Conservation (phyloP, 2,329 filamentous ascomycete species). For the Aspergillus hortae region DNA sequence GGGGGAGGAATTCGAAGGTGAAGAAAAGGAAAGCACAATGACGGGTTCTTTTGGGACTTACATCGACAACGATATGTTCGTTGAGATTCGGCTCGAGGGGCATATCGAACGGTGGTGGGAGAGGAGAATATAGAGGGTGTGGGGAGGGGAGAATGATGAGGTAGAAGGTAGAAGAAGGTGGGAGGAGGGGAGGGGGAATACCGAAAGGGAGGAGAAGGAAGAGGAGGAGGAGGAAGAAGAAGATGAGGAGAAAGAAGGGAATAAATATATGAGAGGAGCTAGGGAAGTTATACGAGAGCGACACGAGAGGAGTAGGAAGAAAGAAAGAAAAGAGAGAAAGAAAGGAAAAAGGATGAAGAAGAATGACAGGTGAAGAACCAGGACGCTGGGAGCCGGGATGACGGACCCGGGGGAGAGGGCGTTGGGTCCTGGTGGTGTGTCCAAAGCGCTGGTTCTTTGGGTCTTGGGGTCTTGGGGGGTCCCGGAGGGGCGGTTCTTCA, state of each 20-base stretch:
- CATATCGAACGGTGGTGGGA: slow-evolving; percentile 15
- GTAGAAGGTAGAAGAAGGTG: neutral
- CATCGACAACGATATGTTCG: slow-evolving; percentile 33
- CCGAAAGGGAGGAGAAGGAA: neutral
- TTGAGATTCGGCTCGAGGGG: slow-evolving; percentile 23
- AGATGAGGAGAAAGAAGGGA: neutral
- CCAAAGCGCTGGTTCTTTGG: slow-evolving; percentile 4
- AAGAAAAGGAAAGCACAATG: neutral
- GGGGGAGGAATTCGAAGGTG: too few relatives aligned
- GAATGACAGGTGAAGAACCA: neutral
- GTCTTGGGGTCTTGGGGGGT: too few relatives aligned
- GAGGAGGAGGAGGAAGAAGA: neutral
- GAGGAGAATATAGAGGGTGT: neutral
- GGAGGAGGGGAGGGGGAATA: neutral
- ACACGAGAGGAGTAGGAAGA: too few relatives aligned
- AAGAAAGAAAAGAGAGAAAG: neutral
- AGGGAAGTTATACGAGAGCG: neutral
- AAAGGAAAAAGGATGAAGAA: slow-evolving; percentile 1
- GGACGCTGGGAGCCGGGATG: slow-evolving; percentile 9
- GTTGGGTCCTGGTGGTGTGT: slow-evolving; percentile 15
- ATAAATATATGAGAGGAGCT: slow-evolving; percentile 3
- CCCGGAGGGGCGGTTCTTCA: neutral
- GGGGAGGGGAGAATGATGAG: neutral
- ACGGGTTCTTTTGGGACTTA: slow-evolving; percentile 15
- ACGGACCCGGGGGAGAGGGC: slow-evolving; percentile 16